Base-by-base conservation (phyloP, 2,329 filamentous ascomycete genomes). In the Aspergillus fumigatus region DNA sequence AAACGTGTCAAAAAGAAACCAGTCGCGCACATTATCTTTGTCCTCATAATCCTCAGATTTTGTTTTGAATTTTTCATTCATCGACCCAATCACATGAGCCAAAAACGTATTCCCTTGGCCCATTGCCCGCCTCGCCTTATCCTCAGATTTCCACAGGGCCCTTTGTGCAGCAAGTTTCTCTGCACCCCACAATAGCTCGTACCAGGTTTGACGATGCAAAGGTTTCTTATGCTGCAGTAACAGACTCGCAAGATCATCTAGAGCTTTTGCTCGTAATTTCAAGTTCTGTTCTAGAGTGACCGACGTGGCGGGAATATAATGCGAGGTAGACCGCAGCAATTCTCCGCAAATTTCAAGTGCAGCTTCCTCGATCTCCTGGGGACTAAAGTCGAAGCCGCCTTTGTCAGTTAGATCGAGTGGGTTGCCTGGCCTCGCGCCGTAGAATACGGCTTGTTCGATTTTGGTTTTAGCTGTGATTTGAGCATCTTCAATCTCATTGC, bases 401-500 rank as follows among this genome's bases (percentile, higher is more conserved):
- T 84, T 84, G 47, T 86, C 83, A 47, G 88, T 84, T 65, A 99
- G 91, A 59, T 92, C 86, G n/a, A 99, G 76, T n/a, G 93, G 89
- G 65, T 92, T 97, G 67, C 90, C 86, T 59, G 87, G 82, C 69
- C 89, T 86, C 50, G 85, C 85, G 1, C 92, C 92, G 70, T 91
- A 97, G 75, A 97, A 97, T 1, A 97, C 89, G 2, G 92, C 92
- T 75, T 99, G 92, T 69, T 97, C 91, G 43, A 99, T 82, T 74
- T 94, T 96, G 74, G 86, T 90, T 74, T 91, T 94, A 6, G 90
- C 89, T 1, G 89, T 92, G 17, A 96, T 84, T 62, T 76, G 77
- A 14, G 62, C 61, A 56, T 71, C 70, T 47, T 77, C 76, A 48
- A 71, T 65, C 8, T 70, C 85, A 26, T 88, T 78, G 17, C 84